phyloP scores from a whole-genome alignment of 2,329 filamentous ascomycete species.

The Penicillium sp. region DNA sequence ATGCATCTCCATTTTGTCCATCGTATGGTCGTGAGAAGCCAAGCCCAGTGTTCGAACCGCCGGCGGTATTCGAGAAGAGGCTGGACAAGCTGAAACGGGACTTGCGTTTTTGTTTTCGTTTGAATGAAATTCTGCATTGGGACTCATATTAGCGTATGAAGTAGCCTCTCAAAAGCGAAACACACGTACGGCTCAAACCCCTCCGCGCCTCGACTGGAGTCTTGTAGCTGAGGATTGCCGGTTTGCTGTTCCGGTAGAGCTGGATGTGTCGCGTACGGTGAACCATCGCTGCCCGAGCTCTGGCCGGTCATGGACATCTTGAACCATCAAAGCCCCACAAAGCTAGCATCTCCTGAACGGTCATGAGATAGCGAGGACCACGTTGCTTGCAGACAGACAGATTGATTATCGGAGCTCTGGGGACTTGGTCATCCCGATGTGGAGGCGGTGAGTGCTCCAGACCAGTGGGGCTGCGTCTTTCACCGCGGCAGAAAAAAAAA shows the following conservation, averaged over 20 bases:
- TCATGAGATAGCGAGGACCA: constrained; percentile 5
- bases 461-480: constrained; percentile 31
- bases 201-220: constrained; percentile 30
- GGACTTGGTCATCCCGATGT: constrained; percentile 28
- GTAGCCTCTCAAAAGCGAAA: not conserved
- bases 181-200: constrained; percentile 38
- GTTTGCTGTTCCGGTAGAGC: constrained; percentile 14
- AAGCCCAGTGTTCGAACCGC: constrained; percentile 28
- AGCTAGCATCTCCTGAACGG: constrained; percentile 19
- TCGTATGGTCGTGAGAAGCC: constrained; percentile 29
- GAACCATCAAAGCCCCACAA: constrained; percentile 24
- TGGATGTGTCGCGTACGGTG: constrained; percentile 12
- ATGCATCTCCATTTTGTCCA: constrained; percentile 30
- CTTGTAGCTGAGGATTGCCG: constrained; percentile 20
- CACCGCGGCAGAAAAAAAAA: constrained; percentile 40
- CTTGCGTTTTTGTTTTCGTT: constrained; percentile 45
- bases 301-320: constrained; percentile 29
- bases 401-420: constrained; percentile 21
- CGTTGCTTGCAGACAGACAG: constrained; percentile 2
- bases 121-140: constrained; percentile 42
- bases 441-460: constrained; percentile 28
- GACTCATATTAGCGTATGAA: constrained; percentile 4
- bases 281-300: constrained; percentile 16
- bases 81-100: constrained; percentile 44
- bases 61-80: constrained; percentile 37